Conservation (phyloP, 73 alveolate genomes). For the Tetrahymena borealis region DNA sequence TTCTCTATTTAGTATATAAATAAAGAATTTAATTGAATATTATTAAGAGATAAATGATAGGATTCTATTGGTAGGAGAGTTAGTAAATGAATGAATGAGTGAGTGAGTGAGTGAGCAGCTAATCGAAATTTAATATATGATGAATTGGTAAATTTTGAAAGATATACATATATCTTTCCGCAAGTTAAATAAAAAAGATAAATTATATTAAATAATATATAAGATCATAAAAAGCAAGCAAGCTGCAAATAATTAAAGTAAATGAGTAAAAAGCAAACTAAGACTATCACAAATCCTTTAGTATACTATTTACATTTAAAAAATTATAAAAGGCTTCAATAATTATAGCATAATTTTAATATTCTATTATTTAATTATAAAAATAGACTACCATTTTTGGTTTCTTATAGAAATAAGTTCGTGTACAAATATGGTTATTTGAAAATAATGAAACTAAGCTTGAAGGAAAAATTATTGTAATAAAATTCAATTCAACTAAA, state of each 20-base stretch:
- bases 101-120: not conserved
- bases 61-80: not conserved
- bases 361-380: not conserved
- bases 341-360: not conserved
- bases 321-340: not conserved
- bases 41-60: too few relatives aligned
- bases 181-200: not conserved
- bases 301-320: not conserved
- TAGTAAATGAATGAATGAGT: not conserved
- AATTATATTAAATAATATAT: not conserved
- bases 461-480: not conserved
- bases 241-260: too few relatives aligned
- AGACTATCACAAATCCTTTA: not conserved
- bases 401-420: not conserved
- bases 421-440: not conserved
- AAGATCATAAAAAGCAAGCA: too few relatives aligned
- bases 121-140: not conserved
- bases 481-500: not conserved
- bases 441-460: not conserved
- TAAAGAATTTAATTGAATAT: too few relatives aligned
- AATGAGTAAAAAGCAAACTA: not conserved
- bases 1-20: too few relatives aligned
- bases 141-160: not conserved
- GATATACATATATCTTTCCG: not conserved
- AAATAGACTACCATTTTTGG: not conserved